A percentile compares a stretch with the other conserved stretches of the same genome.
Evolutionary conservation across 108 stramenopile genomes (phyloP).

Genomic region (Pseudonitzschia multiseries): DNA sequence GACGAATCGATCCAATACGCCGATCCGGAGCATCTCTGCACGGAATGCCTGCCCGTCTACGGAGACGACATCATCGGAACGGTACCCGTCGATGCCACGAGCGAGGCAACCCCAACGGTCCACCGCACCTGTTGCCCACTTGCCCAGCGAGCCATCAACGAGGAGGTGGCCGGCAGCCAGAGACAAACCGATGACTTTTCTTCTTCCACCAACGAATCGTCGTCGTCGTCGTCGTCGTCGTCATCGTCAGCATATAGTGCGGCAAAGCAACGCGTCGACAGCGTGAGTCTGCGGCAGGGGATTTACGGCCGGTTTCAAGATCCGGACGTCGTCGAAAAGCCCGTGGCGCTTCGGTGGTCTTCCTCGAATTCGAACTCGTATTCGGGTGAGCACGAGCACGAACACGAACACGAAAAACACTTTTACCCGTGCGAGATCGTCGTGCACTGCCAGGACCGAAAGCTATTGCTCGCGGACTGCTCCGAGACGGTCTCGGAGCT

Average conservation of each 20-base stretch:
- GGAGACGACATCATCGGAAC: constrained; percentile 86
- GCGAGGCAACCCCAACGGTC: constrained; percentile 55
- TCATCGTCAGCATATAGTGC: no score
- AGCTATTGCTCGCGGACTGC: constrained; percentile 82
- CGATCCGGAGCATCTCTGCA: constrained; percentile 75
- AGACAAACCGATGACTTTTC: constrained; percentile 8
- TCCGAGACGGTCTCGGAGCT: constrained; percentile 77
- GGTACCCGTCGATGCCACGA: constrained; percentile 22
- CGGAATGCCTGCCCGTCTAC: constrained; percentile 68
- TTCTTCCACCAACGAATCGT: no score
- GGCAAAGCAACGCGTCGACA: constrained; percentile 33
- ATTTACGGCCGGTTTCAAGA: constrained; percentile 1
- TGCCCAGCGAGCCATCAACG: constrained; percentile 71
- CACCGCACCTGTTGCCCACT: constrained; percentile 73
- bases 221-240: not conserved
- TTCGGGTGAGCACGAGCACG: constrained; percentile 10
- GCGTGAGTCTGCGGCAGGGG: constrained; percentile 32
- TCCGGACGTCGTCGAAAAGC: constrained; percentile 14
- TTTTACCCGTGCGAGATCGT: constrained; percentile 67
- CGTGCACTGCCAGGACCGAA: constrained; percentile 71
- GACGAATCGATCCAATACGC: constrained; percentile 52
- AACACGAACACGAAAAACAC: constrained; percentile 38
- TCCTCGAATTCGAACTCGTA: constrained; percentile 20
- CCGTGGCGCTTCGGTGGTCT: constrained; percentile 50
- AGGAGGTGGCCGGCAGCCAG: constrained; percentile 41